Base-by-base conservation (phyloP, 257 asterid species). In the Prunella vulgaris region DNA sequence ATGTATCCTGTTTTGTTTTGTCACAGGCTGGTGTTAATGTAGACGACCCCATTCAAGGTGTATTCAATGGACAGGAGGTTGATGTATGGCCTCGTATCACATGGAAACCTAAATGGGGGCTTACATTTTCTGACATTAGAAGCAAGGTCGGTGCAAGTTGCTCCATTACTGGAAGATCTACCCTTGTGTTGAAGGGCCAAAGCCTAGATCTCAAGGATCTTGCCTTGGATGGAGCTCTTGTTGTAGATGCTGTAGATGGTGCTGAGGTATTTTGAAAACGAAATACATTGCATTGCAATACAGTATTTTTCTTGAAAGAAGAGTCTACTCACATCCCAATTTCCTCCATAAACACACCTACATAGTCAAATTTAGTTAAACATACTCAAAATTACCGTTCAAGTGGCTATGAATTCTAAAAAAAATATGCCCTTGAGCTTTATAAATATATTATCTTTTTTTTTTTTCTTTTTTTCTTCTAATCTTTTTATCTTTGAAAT, bases 21-120 rank as follows among this genome's bases (percentile, higher is more conserved):
- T 74, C 38, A 27, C 88, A 94, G 99, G 99, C 88, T 63, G 99
- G 97, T 72, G 92, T 89, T 79, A 82, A 86, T 77, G 75, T 94
- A 67, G 96, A 76, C 17, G 89, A 91, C 71, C 97, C 97, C 44
- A 69, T 80, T 70, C 79, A 76, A 48, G 78, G 74, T 20, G 82
- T 79, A 69, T 91, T 85, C 78, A 94, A 94, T 18, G 95, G 88
- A 46, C 99, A 94, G 66, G 93, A 89, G 76, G 97, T 94, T 67
- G 97, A 94, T 66, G 97, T 90, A 57, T 94, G 97, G 97, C 94
- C 99, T 57, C 91, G 92, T 46, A 81, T 94, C 56, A 87, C 74
- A 67, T 94, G 97, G 97, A 87, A 86, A 78, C 97, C 99, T 17
- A 87, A 87, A 63, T 94, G 97, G 99, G 99, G 95, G 42, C 85